These are phyloP conservation scores for Saccharum officinarum DNA, from an alignment of 176 grass and related monocot species.

Conservation along the genomic window DNA sequence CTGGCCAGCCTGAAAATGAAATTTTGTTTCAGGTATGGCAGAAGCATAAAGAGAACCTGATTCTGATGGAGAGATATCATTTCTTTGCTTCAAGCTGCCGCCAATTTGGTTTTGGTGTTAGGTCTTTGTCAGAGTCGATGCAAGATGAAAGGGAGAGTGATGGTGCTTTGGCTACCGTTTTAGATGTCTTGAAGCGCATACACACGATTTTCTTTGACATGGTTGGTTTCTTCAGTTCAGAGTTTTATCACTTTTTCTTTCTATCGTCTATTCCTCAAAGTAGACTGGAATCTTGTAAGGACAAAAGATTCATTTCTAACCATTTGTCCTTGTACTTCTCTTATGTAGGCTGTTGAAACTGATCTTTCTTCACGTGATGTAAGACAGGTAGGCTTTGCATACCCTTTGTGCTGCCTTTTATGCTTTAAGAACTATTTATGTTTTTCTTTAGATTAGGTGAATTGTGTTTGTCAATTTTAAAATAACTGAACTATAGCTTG, in stretches of 20 bases:
- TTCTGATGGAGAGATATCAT: slow-evolving; percentile 96
- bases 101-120: slow-evolving; percentile 56
- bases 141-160: slow-evolving; percentile 87
- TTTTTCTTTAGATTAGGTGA: background rate
- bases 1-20: background rate
- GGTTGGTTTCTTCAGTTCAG: slow-evolving; percentile 38
- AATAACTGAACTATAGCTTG: background rate
- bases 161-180: slow-evolving; percentile 73
- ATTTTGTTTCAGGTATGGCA: slow-evolving; percentile 72
- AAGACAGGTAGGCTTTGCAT: slow-evolving; percentile 54
- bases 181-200: slow-evolving; percentile 71
- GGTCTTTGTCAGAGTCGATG: slow-evolving; percentile 67
- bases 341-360: slow-evolving; percentile 52
- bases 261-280: background rate
- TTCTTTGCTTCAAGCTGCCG: slow-evolving; percentile 81
- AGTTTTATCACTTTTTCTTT: background rate
- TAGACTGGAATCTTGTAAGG: background rate
- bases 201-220: slow-evolving; percentile 83
- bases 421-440: background rate
- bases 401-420: background rate
- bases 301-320: background rate
- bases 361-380: slow-evolving; percentile 60
- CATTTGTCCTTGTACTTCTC: background rate
- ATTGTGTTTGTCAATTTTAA: background rate
- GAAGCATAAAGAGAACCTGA: slow-evolving; percentile 91